Evolutionary conservation across 768 basidiomycete genomes (phyloP), one percentile per base, ranked within the genome.

Genomic region (Pleurotus giganteus): DNA sequence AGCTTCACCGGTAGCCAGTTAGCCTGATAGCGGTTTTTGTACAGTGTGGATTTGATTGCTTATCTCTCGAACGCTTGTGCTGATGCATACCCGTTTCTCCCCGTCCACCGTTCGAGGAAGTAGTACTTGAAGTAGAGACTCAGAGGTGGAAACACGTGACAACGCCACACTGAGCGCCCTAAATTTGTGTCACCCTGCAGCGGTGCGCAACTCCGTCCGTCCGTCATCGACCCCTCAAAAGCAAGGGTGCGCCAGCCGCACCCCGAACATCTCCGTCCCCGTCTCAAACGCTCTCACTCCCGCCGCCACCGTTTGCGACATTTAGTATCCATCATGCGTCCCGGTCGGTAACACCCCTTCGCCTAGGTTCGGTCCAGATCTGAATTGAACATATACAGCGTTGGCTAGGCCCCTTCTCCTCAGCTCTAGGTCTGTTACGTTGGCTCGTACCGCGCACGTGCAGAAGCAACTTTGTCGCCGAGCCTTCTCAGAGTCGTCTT

Each of bases 401-500:
- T 28, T 51, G 49, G 49, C 49, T 23, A 51, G 49, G 27, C 49
- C 49, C 13, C 49, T 51, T 37, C 34, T 51, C 21, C 49, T 36
- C 31, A 37, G 49, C 21, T 51, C 34, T 26, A 51, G 49, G 49
- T 34, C 49, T 36, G 31, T 21, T 12, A 26, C 34, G n/a, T 26
- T 51, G 49, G 49, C 32, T 37, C 49, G 23, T 24, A 24, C 49
- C 27, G 36, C 49, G 23, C 31, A 34, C 49, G 49, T 37, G 23
- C 49, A 51, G 46, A 47, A 47, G 49, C 49, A 51, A 37, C 31
- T 51, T 21, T 51, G 49, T 37, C 49, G 49, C 32, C 49, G 49
- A 37, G 21, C 49, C 31, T 51, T 51, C 49, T 36, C 49, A 37
- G 49, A 51, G 5, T 51, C 49, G 11, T 15, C 49, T 15, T 51